Evolutionary conservation across 139 green algal genomes (phyloP), one percentile per base, ranked within the genome.

Genomic region (Chlamydomonas eustigma): DNA sequence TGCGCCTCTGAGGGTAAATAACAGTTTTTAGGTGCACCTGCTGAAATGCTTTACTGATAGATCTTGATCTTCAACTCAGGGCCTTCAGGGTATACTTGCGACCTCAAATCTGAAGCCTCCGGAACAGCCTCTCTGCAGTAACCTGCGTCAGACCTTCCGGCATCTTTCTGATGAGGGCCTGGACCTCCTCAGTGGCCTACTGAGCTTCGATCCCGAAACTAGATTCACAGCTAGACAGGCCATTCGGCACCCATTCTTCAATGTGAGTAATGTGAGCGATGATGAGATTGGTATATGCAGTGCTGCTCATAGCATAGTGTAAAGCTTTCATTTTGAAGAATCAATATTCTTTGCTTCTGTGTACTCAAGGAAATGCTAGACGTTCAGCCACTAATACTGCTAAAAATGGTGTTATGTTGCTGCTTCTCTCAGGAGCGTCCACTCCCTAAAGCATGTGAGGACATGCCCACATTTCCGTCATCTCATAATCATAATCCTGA

Each of bases 61-160:
- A 18, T 39, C 24, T 3, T 22, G 24, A 25, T 25, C n/a, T 64
- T 38, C 12, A 28, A 28, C 44, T 58, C 81, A 91, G 85, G 82
- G 76, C 50, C 79, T 91, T 65, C 18, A 63, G 0, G 63, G 50
- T 4, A 75, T 93, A 24, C 85, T 84, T 0, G 63, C 78, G 34
- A 66, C 76, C 3, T 1, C 2, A 30, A 76, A 76, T 35, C 69
- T 90, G 12, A 76, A 78, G 8, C 76, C 92, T 58, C 89, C 86
- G 2, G 39, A 88, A 0, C 91, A 95, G 84, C 91, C 89, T 4
- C n/a, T n/a, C n/a, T 92, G 92, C 82, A 92, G 88, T 81, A 84
- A 84, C 63, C 78, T 95, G 5, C 68, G 67, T n/a, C 75, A 68
- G 24, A 63, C 58, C 37, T 81, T 87, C 39, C 84, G 82, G 1